These are phyloP conservation scores for Cornus kousa DNA, from an alignment of 148 eudicot genomes.

Conservation along the genomic window DNA sequence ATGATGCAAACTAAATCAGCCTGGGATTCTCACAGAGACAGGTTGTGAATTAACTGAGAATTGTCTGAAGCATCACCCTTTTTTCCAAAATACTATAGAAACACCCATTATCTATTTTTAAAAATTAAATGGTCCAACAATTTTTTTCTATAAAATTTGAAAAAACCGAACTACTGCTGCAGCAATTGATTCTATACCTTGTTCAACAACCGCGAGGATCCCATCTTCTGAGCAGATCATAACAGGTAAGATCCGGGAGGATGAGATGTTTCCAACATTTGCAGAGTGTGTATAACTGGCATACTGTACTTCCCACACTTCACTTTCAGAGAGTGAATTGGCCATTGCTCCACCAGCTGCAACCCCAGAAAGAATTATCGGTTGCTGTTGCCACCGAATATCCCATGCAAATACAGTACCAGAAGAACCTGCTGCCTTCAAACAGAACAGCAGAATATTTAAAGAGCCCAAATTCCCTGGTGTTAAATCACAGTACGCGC, in stretches of 20 bases:
- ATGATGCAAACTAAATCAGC: background rate
- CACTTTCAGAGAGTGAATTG: slow-evolving; percentile 67
- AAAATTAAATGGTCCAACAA: background rate
- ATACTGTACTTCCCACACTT: slow-evolving; percentile 93
- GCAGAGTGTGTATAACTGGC: slow-evolving; percentile 64
- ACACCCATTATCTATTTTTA: background rate
- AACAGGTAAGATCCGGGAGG: slow-evolving; percentile 71
- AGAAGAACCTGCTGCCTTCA: slow-evolving; percentile 93
- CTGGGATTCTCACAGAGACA: background rate
- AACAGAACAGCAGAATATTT: slow-evolving; percentile 9
- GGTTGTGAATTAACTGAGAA: no score
- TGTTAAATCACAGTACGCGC: background rate
- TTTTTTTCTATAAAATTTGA: background rate
- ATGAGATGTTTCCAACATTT: slow-evolving; percentile 45
- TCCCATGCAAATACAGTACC: slow-evolving; percentile 97
- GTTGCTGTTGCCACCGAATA: slow-evolving; percentile 77
- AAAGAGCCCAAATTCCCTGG: background rate
- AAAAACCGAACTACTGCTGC: background rate
- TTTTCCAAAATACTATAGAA: background rate
- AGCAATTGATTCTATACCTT: slow-evolving; percentile 41
- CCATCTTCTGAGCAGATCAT: slow-evolving; percentile 98
- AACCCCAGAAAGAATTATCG: slow-evolving; percentile 76
- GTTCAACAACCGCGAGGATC: slow-evolving; percentile 76
- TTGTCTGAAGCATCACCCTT: no score
- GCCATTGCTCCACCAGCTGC: slow-evolving; percentile 39